Conservation (phyloP, 108 stramenopile genomes). For the Nitzschia putrida region DNA sequence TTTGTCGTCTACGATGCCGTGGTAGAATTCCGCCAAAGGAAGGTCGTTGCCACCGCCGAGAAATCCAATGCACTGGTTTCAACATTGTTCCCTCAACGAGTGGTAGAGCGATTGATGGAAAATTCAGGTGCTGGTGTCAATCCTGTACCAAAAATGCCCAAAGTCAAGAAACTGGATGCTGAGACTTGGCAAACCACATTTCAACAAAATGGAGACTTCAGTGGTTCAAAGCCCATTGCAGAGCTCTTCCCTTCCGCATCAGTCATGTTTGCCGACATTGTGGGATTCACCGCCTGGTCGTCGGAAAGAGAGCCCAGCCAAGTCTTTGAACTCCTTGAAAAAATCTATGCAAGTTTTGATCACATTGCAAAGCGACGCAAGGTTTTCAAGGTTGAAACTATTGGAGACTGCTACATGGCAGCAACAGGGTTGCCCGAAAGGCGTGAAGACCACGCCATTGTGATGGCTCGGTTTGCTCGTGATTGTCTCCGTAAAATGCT, state of each 20-base stretch:
- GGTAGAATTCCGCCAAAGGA: background rate
- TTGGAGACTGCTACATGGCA: slow-evolving; percentile 5
- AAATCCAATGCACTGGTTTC: background rate
- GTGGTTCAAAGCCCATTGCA: slow-evolving; percentile 15
- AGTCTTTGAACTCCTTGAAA: slow-evolving; percentile 8
- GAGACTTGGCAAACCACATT: background rate
- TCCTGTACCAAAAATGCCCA: background rate
- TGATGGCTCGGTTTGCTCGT: slow-evolving; percentile 15
- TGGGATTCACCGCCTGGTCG: slow-evolving; percentile 15
- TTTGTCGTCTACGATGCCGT: slow-evolving; percentile 2
- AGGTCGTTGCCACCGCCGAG: slow-evolving; percentile 2
- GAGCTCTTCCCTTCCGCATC: slow-evolving; percentile 39
- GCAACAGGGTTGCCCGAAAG: background rate
- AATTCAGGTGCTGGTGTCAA: background rate
- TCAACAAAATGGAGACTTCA: background rate
- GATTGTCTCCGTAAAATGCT: slow-evolving; percentile 14
- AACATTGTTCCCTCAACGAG: background rate
- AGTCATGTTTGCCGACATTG: slow-evolving; percentile 14
- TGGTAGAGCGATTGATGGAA: background rate
- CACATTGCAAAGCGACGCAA: background rate
- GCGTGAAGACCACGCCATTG: slow-evolving; percentile 4
- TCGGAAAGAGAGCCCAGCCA: slow-evolving; percentile 10
- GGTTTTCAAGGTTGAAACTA: slow-evolving; percentile 16
- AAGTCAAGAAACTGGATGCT: background rate
- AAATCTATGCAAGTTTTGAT: background rate